Evolutionary conservation across 129 eudicot species (phyloP).

Genomic region (Silybum marianum): DNA sequence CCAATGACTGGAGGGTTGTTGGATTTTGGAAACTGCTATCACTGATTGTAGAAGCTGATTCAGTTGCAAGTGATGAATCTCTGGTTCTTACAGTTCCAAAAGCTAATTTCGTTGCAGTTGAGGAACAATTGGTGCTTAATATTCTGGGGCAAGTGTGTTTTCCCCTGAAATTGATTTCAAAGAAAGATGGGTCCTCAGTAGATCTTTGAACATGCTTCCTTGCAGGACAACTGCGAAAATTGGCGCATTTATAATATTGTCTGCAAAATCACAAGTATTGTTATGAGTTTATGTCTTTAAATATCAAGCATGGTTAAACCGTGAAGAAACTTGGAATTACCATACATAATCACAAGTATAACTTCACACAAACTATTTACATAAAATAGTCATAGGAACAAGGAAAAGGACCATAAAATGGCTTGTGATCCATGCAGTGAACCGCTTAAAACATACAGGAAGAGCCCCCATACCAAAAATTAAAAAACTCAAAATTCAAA

Average conservation of each 20-base stretch:
- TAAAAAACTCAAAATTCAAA: no score
- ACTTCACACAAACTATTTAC: background rate
- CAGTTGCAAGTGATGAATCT: background rate
- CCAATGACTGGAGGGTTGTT: background rate
- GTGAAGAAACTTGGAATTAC: background rate
- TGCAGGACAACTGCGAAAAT: background rate
- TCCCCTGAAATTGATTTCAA: background rate
- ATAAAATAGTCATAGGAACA: background rate
- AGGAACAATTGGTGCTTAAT: background rate
- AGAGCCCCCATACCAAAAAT: background rate
- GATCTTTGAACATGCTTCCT: background rate
- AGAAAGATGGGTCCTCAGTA: conserved; percentile 10
- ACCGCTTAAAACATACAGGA: background rate
- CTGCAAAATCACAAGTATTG: conserved; percentile 8
- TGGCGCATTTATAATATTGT: background rate
- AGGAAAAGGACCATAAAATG: background rate
- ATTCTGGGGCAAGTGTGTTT: background rate
- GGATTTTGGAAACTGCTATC: background rate
- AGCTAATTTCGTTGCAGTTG: background rate
- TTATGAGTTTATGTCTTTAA: background rate
- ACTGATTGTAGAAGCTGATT: conserved; percentile 5
- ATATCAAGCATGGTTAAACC: background rate
- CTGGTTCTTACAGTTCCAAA: background rate
- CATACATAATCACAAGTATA: background rate
- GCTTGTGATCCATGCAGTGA: background rate